Evolutionary conservation across 768 basidiomycete species (phyloP).

Genomic region (Pleurotus tuoliensis): DNA sequence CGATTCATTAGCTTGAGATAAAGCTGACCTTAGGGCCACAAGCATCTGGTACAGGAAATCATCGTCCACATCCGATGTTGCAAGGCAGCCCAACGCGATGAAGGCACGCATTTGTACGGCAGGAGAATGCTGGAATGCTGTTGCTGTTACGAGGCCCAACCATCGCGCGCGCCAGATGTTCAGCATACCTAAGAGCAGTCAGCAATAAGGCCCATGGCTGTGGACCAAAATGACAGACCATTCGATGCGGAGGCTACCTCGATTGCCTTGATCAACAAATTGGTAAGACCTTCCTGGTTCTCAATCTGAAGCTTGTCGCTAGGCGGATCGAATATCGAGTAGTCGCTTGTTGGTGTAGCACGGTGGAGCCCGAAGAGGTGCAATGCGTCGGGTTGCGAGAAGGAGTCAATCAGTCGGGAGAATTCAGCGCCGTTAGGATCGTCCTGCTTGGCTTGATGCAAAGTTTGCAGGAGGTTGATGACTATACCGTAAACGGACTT

Average conservation of each 20-base stretch:
- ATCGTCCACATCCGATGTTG: constrained; percentile 83
- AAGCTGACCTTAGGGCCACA: constrained; percentile 75
- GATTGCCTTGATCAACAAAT: constrained; percentile 60
- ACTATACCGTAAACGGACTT: constrained; percentile 80
- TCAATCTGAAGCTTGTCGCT: constrained; percentile 60
- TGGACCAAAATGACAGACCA: constrained; percentile 42
- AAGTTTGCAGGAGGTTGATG: constrained; percentile 77
- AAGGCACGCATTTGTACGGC: constrained; percentile 88
- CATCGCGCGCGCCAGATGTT: constrained; percentile 93
- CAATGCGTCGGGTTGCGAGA: constrained; percentile 51
- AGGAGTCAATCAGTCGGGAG: constrained; percentile 58
- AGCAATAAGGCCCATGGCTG: not conserved
- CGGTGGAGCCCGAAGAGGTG: constrained; percentile 71
- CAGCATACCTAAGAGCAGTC: constrained; percentile 49
- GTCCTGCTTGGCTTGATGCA: constrained; percentile 58
- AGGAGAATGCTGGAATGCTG: constrained; percentile 86
- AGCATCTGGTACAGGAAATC: constrained; percentile 93
- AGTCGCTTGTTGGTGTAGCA: constrained; percentile 65
- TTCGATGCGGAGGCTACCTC: constrained; percentile 61
- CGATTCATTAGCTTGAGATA: constrained; percentile 62
- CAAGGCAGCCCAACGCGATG: constrained; percentile 77
- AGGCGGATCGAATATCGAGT: constrained; percentile 48
- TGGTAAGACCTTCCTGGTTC: constrained; percentile 59
- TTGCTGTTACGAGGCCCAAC: constrained; percentile 86
- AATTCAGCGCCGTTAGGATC: constrained; percentile 56